phyloP scores from a whole-genome alignment of 202 grass and related monocot species.

The Eragrostis tef region DNA sequence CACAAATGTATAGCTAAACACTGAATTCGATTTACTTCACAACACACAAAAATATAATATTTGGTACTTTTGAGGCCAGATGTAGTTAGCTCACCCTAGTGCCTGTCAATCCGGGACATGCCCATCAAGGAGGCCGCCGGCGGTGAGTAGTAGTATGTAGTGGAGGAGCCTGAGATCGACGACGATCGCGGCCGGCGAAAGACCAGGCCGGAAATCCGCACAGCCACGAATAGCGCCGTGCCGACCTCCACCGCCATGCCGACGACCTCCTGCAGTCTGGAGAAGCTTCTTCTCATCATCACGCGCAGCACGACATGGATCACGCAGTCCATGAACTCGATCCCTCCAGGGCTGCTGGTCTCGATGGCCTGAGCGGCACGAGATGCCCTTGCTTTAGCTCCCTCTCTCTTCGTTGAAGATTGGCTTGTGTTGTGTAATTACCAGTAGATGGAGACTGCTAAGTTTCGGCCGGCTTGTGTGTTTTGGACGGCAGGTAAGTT shows the following conservation, averaged over 20 bases:
- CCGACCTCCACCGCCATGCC: conserved; percentile 51
- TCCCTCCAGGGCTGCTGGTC: not conserved
- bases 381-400: not conserved
- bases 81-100: conserved; percentile 37
- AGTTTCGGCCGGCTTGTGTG: not conserved
- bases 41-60: not conserved
- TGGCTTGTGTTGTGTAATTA: not conserved
- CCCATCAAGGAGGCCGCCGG: conserved; percentile 40
- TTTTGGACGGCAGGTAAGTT: conserved; percentile 33
- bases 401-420: not conserved
- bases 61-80: conserved; percentile 4
- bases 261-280: conserved; percentile 54
- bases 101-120: conserved; percentile 57
- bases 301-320: conserved; percentile 56
- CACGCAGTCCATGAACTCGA: conserved; percentile 39
- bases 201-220: conserved; percentile 57
- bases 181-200: not conserved
- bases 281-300: conserved; percentile 65
- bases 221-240: conserved; percentile 41
- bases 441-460: not conserved
- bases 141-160: conserved; percentile 52
- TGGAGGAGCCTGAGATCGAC: not conserved
- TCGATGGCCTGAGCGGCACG: not conserved
- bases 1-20: conserved; percentile 5
- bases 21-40: conserved; percentile 18